These are phyloP conservation scores for Echeveria elegans DNA, from an alignment of 164 flowering plant species.

Conservation along the genomic window DNA sequence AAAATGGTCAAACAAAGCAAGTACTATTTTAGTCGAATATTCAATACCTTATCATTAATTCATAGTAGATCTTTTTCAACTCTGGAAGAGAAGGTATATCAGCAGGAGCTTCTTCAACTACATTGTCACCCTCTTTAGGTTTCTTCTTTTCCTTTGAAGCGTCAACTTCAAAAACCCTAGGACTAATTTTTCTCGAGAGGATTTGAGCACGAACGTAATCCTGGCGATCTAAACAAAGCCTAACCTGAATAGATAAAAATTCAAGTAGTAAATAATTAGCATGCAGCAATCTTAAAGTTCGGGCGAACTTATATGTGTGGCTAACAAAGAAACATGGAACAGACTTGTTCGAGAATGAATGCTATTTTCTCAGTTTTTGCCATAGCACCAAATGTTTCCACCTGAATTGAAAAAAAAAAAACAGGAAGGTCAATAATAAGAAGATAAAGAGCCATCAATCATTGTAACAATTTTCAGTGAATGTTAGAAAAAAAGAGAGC, in stretches of 20 bases:
- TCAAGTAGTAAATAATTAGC: not conserved
- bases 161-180: constrained; percentile 81
- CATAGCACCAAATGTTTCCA: constrained; percentile 99
- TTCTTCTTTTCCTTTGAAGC: constrained; percentile 85
- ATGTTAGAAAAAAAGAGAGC: not conserved
- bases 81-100: constrained; percentile 75
- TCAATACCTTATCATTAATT: constrained; percentile 68
- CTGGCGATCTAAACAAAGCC: constrained; percentile 84
- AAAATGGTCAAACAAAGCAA: not conserved
- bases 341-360: constrained; percentile 93
- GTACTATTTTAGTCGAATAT: no score
- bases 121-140: constrained; percentile 82
- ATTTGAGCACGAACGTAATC: constrained; percentile 95
- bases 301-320: not conserved
- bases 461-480: not conserved
- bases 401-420: constrained; percentile 32
- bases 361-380: constrained; percentile 97
- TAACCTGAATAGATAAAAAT: constrained; percentile 42
- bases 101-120: constrained; percentile 90
- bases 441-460: not conserved
- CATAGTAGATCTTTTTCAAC: constrained; percentile 86
- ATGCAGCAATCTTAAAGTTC: not conserved
- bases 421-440: not conserved
- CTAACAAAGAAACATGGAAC: not conserved
- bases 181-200: constrained; percentile 91